A percentile compares a stretch with the other conserved stretches of the same genome.
Evolutionary conservation across 106 monocot species (phyloP).

Genomic region (Dendrobium huoshanense): DNA sequence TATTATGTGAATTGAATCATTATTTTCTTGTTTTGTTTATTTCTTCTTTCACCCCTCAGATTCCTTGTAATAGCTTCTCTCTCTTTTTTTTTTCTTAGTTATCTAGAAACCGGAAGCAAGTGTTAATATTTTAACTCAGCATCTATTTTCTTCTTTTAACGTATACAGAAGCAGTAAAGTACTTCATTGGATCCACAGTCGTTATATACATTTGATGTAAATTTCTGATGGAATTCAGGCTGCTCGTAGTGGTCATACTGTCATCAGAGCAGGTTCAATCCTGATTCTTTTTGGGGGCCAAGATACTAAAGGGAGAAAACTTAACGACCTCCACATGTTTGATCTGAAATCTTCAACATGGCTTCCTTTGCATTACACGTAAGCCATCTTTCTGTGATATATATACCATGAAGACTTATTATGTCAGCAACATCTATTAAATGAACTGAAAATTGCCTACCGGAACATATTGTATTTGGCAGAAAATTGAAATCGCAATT

Average conservation of each 20-base stretch:
- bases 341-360: constrained; percentile 87
- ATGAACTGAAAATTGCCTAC: neutral
- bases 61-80: neutral
- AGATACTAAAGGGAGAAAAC: constrained; percentile 63
- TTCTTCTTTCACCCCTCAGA: neutral
- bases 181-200: neutral
- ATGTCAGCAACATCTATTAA: neutral
- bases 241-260: constrained; percentile 84
- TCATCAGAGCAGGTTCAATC: constrained; percentile 73
- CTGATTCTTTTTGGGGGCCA: constrained; percentile 95
- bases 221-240: constrained; percentile 36
- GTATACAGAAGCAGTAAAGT: too few relatives aligned
- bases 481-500: neutral
- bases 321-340: constrained; percentile 97
- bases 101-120: neutral
- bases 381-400: constrained; percentile 21
- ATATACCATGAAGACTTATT: neutral
- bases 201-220: constrained; percentile 1
- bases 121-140: neutral
- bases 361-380: constrained; percentile 98
- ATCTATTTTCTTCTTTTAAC: too few relatives aligned
- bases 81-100: neutral
- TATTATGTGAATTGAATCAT: neutral
- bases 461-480: neutral
- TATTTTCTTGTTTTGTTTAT: neutral